Conservation (phyloP, 768 basidiomycete species). For the Phaeotremella skinneri region DNA sequence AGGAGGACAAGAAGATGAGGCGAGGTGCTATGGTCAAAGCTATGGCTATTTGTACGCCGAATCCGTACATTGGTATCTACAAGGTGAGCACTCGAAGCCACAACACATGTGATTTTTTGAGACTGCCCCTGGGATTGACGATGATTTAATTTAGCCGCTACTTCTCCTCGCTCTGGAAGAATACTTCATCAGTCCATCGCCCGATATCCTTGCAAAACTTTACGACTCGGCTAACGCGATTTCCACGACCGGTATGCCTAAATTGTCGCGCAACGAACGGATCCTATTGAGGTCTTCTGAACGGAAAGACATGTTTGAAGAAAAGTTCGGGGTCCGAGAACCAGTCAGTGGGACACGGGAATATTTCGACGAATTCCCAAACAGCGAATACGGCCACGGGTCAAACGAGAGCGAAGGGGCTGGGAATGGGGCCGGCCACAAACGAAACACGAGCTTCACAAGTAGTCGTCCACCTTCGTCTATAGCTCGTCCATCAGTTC, state of each 20-base stretch:
- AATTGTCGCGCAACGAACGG: constrained; percentile 76
- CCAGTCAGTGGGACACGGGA: constrained; percentile 13
- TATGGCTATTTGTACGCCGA: constrained; percentile 85
- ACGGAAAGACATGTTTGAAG: constrained; percentile 84
- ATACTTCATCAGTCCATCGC: constrained; percentile 83
- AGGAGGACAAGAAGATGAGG: constrained; percentile 78
- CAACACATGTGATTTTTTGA: not conserved
- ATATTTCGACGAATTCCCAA: constrained; percentile 14
- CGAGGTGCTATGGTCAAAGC: constrained; percentile 95
- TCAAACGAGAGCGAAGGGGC: not conserved
- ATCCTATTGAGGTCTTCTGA: constrained; percentile 85
- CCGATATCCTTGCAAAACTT: constrained; percentile 81
- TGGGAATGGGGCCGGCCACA: not conserved
- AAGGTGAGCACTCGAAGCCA: constrained; percentile 59
- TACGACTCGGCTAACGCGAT: constrained; percentile 93
- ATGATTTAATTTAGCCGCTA: constrained; percentile 64
- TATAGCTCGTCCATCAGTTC: not conserved
- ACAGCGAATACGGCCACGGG: constrained; percentile 13
- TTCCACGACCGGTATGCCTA: constrained; percentile 74
- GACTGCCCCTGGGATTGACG: no score
- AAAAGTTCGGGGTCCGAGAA: constrained; percentile 61
- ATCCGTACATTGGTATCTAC: constrained; percentile 94
- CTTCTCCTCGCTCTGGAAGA: constrained; percentile 91
- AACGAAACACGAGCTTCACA: not conserved
- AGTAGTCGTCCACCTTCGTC: not conserved